Evolutionary conservation across 148 eudicot genomes (phyloP), one percentile per base, ranked within the genome.

Genomic region (Arctostaphylos glauca): DNA sequence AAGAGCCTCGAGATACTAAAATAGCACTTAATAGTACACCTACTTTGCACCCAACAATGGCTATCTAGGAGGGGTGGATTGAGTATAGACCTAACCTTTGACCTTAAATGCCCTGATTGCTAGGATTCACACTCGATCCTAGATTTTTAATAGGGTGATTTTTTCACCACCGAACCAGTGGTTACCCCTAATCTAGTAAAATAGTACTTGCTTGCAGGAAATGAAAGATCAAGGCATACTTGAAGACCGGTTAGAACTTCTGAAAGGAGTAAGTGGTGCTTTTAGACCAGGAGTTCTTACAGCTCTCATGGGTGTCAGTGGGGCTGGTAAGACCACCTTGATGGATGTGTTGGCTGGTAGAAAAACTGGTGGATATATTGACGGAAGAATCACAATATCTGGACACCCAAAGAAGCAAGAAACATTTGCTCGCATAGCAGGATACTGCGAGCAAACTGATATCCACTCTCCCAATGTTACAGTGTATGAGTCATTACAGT

Each of bases 321-420:
- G 92, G 56, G 92, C 92, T 4, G 93, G 93, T 4, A 91, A 91
- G 81, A 91, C 93, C 3, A 91, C 93, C 25, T 73, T 91, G 16
- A 88, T 91, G 93, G 93, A 89, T 83, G 93, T 89, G 46, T 84
- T 91, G 71, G 89, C 93, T 0, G 93, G 93, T 67, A 84, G 93
- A 46, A 91, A 91, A 88, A 91, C 91, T 0, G 87, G 89, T 6
- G 93, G 93, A 76, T 89, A 89, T 80, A 87, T 89, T 58, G 87
- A 88, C 0, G 93, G 93, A 76, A 78, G 50, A 6, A 88, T 91
- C 78, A 89, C 82, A 14, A 89, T 91, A 23, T 91, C 93, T 43
- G 93, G 93, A 23, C 87, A 88, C 80, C 92, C 89, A 14, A 91
- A 91, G 84, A 89, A 88, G 75, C 93, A 91, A 86, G 89, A 89